Conservation (phyloP, 441 rosid genomes). For the Aleurites moluccanus region DNA sequence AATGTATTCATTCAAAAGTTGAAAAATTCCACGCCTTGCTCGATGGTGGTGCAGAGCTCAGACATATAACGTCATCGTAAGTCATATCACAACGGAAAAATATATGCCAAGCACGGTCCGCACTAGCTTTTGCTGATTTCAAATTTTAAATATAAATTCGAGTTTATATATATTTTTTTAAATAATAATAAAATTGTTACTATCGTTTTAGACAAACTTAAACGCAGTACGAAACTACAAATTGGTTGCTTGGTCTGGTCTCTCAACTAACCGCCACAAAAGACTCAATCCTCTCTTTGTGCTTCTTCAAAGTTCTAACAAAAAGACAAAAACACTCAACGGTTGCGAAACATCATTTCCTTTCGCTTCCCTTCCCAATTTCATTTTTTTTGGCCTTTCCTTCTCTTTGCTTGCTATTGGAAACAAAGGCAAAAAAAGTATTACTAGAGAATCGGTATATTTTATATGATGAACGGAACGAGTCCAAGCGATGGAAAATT, state of each 20-base stretch:
- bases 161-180: too few species aligned
- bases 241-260: neutral
- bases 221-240: neutral
- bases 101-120: neutral
- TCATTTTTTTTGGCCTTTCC: neutral
- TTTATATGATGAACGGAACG: constrained; percentile 5
- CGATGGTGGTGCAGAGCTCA: neutral
- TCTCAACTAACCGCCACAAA: constrained; percentile 14
- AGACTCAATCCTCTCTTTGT: neutral
- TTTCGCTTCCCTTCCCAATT: neutral
- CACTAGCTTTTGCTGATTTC: neutral
- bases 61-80: neutral
- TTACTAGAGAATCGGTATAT: neutral
- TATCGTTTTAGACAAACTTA: neutral
- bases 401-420: neutral
- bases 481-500: neutral
- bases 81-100: neutral
- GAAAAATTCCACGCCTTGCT: neutral
- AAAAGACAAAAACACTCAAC: neutral
- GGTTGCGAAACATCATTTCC: neutral
- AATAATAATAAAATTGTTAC: neutral
- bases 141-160: neutral
- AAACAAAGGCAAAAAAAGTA: neutral
- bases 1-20: neutral
- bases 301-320: neutral